Base-by-base conservation (phyloP, 495 filamentous ascomycete species). In the Trichoderma gamsii region DNA sequence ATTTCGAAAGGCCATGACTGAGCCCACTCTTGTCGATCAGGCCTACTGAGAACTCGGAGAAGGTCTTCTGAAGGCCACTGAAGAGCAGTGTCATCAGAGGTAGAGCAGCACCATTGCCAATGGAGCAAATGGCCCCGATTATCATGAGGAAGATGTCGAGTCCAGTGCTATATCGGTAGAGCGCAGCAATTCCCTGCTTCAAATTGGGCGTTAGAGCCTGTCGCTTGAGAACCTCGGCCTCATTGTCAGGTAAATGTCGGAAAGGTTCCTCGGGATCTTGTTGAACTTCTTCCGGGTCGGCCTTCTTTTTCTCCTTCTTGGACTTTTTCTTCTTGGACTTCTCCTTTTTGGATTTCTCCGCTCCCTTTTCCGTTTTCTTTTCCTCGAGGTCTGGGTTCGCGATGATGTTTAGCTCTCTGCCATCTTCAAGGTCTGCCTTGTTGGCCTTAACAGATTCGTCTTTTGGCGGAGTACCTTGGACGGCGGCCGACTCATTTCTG, bases 11-110 rank as follows among this genome's bases (percentile, higher is more conserved):
- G 68, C 87, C 73, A 68, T 76, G 46, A 35, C 84, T 80, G 80
- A 93, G 91, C 0, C 78, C 70, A 5, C 74, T 70, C 35, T 79
- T 79, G 8, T 75, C 68, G 9, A 84, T 79, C 0, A 70, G 75
- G 3, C 80, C 78, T 9, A 78, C 66, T 65, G 86, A 83, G 72
- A 86, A 92, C 9, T 80, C 74, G 73, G 89, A 85, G 72, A 98
- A 96, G 4, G 81, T 82, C 11, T 88, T 87, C 56, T 92, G 83
- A 27, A 97, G 82, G 64, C 65, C 83, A 70, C 92, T 92, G 71
- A 95, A 94, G 66, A 93, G 81, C 71, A 96, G 85, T 0, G 93
- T 97, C 86, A 97, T 96, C 51, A 97, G 78, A 1, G 94, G 94
- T 73, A 96, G 75, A 6, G 88, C 90, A 67, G 92, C 90, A 66